Evolutionary conservation across 495 filamentous ascomycete species (phyloP), one percentile per base, ranked within the genome.

Genomic region (Xylaria telfairii): DNA sequence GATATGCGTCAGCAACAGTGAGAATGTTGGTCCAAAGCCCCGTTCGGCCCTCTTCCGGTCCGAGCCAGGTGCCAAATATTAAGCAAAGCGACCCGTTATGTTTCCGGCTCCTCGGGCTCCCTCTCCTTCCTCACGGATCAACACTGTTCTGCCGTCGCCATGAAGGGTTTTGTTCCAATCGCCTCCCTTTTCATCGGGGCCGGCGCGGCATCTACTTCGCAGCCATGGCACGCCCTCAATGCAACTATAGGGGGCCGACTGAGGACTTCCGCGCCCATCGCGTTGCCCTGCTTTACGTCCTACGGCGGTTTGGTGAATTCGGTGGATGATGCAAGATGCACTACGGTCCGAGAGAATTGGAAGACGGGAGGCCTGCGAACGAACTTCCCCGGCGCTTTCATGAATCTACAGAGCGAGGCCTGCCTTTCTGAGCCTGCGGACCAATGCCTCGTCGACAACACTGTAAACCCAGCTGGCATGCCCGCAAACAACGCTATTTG

Each of bases 331-430:
- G 67, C 71, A 7, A 59, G 70, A 44, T 84, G 82, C 65, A 67
- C 73, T 9, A 44, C 39, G 1, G 63, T 84, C 15, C 77, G 80
- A 60, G 68, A 71, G 4, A 80, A 80, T 49, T 81, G 82, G 66
- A 77, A 73, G 30, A 73, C 74, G 32, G 72, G 75, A 21, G 74
- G 62, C 6, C 71, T 77, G 61, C 81, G 71, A 24, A 75, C 77
- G 15, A 78, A 78, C 41, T 59, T 56, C 24, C 74, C 77, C 17
- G 75, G 76, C 61, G 78, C 75, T 7, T 83, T 77, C 72, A 78
- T 81, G 77, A 82, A 81, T 72, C 73, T 77, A 28, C 81, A 83
- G 60, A 78, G 75, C 42, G 79, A 82, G 63, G 78, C 80, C 63
- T 84, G 80, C 67, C 70, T 77, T 28, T 81, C 80, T 5, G 70